Percentiles rank a stretch among this genome's conserved stretches.
phyloP scores from a whole-genome alignment of 768 basidiomycete genomes.

The Clavaria fumosa region DNA sequence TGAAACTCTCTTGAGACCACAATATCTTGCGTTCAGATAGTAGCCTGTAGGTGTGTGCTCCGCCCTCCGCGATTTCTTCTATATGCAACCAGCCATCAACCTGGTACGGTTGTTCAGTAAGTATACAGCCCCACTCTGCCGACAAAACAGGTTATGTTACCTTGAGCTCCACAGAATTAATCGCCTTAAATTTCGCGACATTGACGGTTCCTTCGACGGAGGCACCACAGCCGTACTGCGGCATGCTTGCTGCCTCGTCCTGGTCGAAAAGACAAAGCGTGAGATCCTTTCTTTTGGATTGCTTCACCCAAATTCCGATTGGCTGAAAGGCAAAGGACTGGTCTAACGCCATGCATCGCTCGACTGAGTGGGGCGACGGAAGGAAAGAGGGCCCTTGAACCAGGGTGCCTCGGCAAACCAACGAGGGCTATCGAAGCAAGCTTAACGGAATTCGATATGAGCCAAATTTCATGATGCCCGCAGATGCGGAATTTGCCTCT shows the following conservation, averaged over 20 bases:
- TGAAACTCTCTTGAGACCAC: slow-evolving; percentile 37
- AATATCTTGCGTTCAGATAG: slow-evolving; percentile 36
- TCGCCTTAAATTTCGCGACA: slow-evolving; percentile 35
- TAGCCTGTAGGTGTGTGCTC: slow-evolving; percentile 35
- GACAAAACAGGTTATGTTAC: slow-evolving; percentile 18
- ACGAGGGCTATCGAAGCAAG: no score
- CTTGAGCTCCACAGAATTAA: slow-evolving; percentile 51
- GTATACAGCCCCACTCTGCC: not conserved
- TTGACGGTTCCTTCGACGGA: slow-evolving; percentile 42
- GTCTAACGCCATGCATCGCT: no score
- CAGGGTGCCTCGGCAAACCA: no score
- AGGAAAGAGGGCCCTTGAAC: no score
- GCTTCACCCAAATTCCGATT: slow-evolving; percentile 42
- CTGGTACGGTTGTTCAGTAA: slow-evolving; percentile 18
- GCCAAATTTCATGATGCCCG: no score
- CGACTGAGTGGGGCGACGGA: no score
- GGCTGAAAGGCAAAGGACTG: no score
- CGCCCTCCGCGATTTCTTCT: slow-evolving; percentile 55
- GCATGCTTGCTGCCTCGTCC: slow-evolving; percentile 32
- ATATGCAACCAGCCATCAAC: slow-evolving; percentile 44
- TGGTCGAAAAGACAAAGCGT: slow-evolving; percentile 38
- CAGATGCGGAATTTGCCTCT: no score
- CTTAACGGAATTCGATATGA: no score
- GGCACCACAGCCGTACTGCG: slow-evolving; percentile 39
- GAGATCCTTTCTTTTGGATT: slow-evolving; percentile 36